Conservation (phyloP, 148 eudicot species). For the Rhododendron henanense region DNA sequence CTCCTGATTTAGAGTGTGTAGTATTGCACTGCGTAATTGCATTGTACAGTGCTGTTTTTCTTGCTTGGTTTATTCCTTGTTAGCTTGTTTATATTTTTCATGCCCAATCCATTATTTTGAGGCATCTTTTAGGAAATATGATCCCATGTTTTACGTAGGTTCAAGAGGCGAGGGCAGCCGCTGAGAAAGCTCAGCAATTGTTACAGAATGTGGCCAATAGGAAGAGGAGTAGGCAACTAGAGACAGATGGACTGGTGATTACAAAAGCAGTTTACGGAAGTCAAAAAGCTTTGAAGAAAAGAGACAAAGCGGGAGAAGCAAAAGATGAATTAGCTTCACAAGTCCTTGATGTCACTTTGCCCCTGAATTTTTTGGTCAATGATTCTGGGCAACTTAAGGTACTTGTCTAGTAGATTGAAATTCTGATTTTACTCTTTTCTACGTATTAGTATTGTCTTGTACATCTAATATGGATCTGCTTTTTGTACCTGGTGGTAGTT, state of each 20-base stretch:
- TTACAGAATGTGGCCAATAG: constrained; percentile 75
- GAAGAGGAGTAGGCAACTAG: constrained; percentile 64
- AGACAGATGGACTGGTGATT: constrained; percentile 66
- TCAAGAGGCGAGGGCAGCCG: constrained; percentile 69
- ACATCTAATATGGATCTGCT: background rate
- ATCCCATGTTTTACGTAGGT: constrained; percentile 42
- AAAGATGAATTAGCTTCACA: constrained; percentile 61
- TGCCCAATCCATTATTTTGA: background rate
- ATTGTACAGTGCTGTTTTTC: background rate
- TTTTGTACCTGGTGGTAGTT: background rate
- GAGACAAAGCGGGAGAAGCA: constrained; percentile 28
- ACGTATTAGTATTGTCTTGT: background rate
- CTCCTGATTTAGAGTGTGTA: background rate
- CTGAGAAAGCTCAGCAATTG: constrained; percentile 85
- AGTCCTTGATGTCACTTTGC: constrained; percentile 77
- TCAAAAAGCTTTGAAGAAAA: constrained; percentile 51
- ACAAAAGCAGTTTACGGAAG: constrained; percentile 75
- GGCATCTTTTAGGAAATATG: background rate
- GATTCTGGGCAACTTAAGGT: constrained; percentile 97
- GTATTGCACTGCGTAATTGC: background rate
- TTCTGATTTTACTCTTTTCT: background rate
- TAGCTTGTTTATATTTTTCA: background rate
- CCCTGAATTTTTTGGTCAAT: constrained; percentile 75
- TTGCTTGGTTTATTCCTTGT: background rate
- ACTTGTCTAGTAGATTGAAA: constrained; percentile 3